Evolutionary conservation across 1,139 yeast species (phyloP), one percentile per base, ranked within the genome.

Genomic region (Hyphopichia buzzinii): DNA sequence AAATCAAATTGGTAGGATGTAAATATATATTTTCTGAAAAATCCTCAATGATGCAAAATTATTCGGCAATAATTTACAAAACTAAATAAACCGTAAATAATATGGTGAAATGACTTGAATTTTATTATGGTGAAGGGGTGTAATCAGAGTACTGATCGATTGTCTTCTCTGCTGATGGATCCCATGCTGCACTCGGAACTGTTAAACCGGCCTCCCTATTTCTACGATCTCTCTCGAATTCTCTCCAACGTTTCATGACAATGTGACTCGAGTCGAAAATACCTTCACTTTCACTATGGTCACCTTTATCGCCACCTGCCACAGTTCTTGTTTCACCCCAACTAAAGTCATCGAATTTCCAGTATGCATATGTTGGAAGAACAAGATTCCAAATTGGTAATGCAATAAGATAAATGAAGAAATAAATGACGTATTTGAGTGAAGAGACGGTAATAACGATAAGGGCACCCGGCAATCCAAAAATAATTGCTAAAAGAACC

Each of bases 321-420:
- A 92, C 80, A 15, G 85, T 75, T 70, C 98, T 78, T 4, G 98
- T 92, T 47, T 90, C 97, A 60, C 98, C 98, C 98, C 98, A 92
- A 52, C 92, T 81, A 66, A 92, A 92, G 61, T 92, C 98, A 61
- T 92, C 98, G 62, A 92, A 92, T 61, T 90, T 90, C 98, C 98
- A 92, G 52, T 61, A 92, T 0, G 97, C 88, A 62, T 92, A 87
- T 35, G 79, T 59, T 3, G 98, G 98, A 38, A 92, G 71, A 4
- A 90, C 83, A 56, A 92, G 86, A 59, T 92, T 92, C 98, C 98
- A 92, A 43, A 92, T 73, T 24, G 97, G 97, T 44, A 92, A 75
- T 0, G 97, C 95, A 29, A 81, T 1, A 29, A 92, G 62, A 55
- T 92, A 92, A 43, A 89, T 74, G 29, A 81, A 39, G 83, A 90